A percentile compares a stretch with the other conserved stretches of the same genome.
Evolutionary conservation across 139 green algal genomes (phyloP).

Genomic region (Limnomonas spitsbergensis): DNA sequence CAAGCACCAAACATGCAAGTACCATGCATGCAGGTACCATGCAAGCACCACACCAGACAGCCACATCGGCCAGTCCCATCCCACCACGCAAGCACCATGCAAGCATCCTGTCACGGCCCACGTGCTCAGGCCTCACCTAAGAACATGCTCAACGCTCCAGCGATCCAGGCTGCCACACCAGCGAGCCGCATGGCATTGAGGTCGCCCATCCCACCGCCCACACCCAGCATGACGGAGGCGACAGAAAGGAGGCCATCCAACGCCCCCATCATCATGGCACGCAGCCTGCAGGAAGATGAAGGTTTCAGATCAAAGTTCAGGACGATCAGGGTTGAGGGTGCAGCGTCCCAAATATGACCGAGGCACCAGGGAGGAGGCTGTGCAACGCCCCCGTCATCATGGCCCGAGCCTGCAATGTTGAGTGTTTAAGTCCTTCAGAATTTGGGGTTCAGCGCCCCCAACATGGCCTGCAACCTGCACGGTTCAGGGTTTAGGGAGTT

Average conservation of each 20-base stretch:
- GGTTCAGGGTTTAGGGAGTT: too few species aligned
- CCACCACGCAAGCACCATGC: too few species aligned
- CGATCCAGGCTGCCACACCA: slow-evolving; percentile 66
- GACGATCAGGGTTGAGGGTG: background rate
- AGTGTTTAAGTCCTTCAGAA: background rate
- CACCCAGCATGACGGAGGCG: slow-evolving; percentile 67
- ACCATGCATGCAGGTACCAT: too few species aligned
- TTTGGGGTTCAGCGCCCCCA: background rate
- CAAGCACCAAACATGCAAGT: too few species aligned
- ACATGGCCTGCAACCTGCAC: too few species aligned
- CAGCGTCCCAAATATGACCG: background rate
- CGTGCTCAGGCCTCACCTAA: slow-evolving; percentile 17
- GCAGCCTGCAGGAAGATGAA: slow-evolving; percentile 2
- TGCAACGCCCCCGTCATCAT: background rate
- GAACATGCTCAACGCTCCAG: slow-evolving; percentile 53
- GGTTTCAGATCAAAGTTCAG: background rate
- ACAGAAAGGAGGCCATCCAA: slow-evolving; percentile 24
- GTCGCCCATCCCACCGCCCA: slow-evolving; percentile 33
- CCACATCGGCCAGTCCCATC: too few species aligned
- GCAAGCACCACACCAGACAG: too few species aligned
- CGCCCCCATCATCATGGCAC: slow-evolving; percentile 15
- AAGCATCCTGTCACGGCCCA: too few species aligned
- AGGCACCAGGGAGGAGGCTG: background rate
- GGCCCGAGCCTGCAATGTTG: too few species aligned
- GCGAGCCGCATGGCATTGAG: slow-evolving; percentile 38